phyloP scores from a whole-genome alignment of 805 yeast species.

The Limtongia smithiae region DNA sequence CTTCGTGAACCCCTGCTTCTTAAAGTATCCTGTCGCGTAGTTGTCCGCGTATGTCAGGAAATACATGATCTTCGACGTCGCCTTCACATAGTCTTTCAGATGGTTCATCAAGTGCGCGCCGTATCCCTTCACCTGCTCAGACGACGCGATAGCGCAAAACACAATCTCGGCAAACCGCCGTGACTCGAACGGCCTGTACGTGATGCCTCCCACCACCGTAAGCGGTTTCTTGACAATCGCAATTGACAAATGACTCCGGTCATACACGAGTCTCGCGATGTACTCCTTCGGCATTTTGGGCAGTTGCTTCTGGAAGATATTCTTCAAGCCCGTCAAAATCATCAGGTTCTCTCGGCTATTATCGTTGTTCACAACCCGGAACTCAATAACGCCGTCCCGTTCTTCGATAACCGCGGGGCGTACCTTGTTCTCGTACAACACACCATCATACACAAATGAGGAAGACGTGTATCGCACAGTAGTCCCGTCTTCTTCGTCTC shows the following conservation, averaged over 20 bases:
- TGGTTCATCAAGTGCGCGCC: slow-evolving; percentile 99
- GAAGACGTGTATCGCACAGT: slow-evolving; percentile 39
- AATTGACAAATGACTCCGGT: slow-evolving; percentile 88
- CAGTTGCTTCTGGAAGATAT: slow-evolving; percentile 92
- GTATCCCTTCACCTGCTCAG: slow-evolving; percentile 97
- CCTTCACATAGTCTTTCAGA: slow-evolving; percentile 87
- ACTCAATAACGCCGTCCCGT: slow-evolving; percentile 86
- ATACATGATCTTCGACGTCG: slow-evolving; percentile 79
- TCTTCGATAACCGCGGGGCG: slow-evolving; percentile 94
- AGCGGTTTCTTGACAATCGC: slow-evolving; percentile 92
- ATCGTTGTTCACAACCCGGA: slow-evolving; percentile 94
- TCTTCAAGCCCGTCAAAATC: slow-evolving; percentile 90
- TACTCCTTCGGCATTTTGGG: slow-evolving; percentile 99
- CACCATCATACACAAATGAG: slow-evolving; percentile 69
- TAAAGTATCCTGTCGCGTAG: slow-evolving; percentile 97
- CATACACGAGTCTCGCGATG: slow-evolving; percentile 90
- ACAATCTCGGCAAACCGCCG: slow-evolving; percentile 96
- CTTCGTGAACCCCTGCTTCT: slow-evolving; percentile 96
- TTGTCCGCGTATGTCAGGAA: slow-evolving; percentile 96
- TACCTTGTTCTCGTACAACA: slow-evolving; percentile 77
- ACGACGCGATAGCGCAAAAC: slow-evolving; percentile 94
- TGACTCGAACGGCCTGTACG: slow-evolving; percentile 88
- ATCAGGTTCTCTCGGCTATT: slow-evolving; percentile 81
- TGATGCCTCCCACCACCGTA: slow-evolving; percentile 96
- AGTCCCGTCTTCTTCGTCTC: slow-evolving; percentile 6